Percentiles rank a stretch among this genome's conserved stretches.
Evolutionary conservation across 2,329 filamentous ascomycete genomes (phyloP).

Genomic region (Fusarium sp.): DNA sequence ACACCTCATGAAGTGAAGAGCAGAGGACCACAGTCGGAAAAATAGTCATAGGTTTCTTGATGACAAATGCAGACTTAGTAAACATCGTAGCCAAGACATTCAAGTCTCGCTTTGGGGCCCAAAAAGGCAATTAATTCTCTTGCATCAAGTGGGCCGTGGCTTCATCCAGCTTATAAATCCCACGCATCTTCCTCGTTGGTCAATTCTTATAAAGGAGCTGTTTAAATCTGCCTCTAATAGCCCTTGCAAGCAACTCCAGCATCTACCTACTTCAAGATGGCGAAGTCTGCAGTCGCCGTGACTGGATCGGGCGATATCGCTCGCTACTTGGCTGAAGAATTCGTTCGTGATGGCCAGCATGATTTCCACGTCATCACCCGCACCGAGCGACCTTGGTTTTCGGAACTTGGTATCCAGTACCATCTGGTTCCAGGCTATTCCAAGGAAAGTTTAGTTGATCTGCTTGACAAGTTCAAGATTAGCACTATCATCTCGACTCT

Average conservation of each 20-base stretch:
- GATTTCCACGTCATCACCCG: background rate
- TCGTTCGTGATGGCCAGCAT: background rate
- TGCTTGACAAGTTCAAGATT: background rate
- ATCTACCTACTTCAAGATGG: background rate
- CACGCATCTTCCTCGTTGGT: too few relatives aligned
- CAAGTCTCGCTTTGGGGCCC: background rate
- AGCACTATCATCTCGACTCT: background rate
- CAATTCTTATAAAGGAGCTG: too few relatives aligned
- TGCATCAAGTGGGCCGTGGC: background rate
- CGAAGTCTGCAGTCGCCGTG: background rate
- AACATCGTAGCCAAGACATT: background rate
- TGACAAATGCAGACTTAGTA: background rate
- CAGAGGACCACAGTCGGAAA: background rate
- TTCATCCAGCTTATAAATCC: background rate
- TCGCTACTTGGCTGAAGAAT: background rate
- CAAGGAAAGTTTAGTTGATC: background rate
- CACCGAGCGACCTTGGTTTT: background rate
- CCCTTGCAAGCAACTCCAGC: background rate
- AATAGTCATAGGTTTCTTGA: background rate
- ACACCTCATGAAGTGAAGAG: background rate
- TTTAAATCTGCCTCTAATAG: background rate
- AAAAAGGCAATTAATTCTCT: background rate
- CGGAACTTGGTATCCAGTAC: background rate
- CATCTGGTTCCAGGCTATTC: background rate
- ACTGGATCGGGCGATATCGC: background rate